Conservation (phyloP, 192 early-diverging fungal species). For the Backusella luteola region DNA sequence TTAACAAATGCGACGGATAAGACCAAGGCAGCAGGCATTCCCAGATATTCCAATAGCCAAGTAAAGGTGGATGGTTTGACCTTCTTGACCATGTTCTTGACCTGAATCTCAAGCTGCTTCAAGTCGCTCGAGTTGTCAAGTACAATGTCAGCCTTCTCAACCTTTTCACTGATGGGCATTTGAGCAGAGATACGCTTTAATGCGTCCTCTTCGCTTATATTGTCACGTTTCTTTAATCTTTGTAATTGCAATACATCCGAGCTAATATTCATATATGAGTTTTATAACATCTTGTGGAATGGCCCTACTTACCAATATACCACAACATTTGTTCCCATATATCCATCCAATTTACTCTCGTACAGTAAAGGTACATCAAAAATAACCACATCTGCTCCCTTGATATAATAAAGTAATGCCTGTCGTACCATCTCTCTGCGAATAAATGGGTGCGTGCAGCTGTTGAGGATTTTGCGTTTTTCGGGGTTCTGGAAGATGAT, state of each 20-base stretch:
- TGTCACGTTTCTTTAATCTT: slow-evolving; percentile 75
- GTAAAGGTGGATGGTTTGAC: slow-evolving; percentile 21
- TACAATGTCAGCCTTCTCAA: slow-evolving; percentile 73
- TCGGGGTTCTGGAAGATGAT: slow-evolving; percentile 77
- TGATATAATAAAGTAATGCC: slow-evolving; percentile 67
- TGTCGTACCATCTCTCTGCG: slow-evolving; percentile 75
- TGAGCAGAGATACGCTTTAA: slow-evolving; percentile 75
- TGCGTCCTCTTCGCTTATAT: slow-evolving; percentile 62
- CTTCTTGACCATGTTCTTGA: slow-evolving; percentile 22
- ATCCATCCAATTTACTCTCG: slow-evolving; percentile 76
- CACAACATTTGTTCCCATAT: slow-evolving; percentile 72
- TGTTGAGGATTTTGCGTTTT: slow-evolving; percentile 75
- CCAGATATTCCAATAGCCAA: slow-evolving; percentile 34
- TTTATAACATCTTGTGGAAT: slow-evolving; percentile 32
- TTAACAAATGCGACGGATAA: slow-evolving; percentile 6
- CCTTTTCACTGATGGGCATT: slow-evolving; percentile 80
- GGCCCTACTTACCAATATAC: slow-evolving; percentile 68
- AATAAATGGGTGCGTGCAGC: slow-evolving; percentile 86
- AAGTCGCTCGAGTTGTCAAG: slow-evolving; percentile 80
- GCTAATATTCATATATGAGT: slow-evolving; percentile 39
- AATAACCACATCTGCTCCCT: slow-evolving; percentile 67
- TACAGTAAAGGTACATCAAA: slow-evolving; percentile 94
- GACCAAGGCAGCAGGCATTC: slow-evolving; percentile 21
- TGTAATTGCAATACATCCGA: slow-evolving; percentile 67
- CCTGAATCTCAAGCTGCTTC: slow-evolving; percentile 45